phyloP scores from a whole-genome alignment of 192 early-diverging fungal species.

The Podila verticillata region DNA sequence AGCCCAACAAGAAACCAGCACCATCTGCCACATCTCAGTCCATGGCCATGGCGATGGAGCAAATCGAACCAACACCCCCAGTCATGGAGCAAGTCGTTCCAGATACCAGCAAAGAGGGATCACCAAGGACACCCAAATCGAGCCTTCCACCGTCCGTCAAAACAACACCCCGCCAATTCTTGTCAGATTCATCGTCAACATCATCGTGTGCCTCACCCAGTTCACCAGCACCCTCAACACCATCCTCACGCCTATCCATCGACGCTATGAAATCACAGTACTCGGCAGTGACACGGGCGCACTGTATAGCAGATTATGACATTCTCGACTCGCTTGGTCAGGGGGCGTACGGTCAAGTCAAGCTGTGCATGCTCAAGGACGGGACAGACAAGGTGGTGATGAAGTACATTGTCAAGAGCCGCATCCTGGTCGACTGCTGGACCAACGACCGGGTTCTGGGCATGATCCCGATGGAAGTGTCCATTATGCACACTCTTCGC shows the following conservation, averaged over 20 bases:
- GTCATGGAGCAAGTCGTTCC: conserved; percentile 21
- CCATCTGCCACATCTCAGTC: conserved; percentile 10
- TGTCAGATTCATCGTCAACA: conserved; percentile 21
- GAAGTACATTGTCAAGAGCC: conserved; percentile 78
- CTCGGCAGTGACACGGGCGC: conserved; percentile 55
- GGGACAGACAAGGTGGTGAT: conserved; percentile 66
- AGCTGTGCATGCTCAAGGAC: conserved; percentile 59
- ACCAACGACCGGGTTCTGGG: conserved; percentile 71
- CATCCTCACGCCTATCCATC: conserved; percentile 26
- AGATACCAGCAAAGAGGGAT: conserved; percentile 22
- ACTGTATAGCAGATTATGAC: conserved; percentile 66
- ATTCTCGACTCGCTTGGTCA: conserved; percentile 70
- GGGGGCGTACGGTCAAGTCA: conserved; percentile 80
- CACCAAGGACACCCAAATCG: conserved; percentile 25
- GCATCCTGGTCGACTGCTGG: conserved; percentile 74
- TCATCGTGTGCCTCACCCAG: conserved; percentile 24
- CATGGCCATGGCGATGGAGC: conserved; percentile 23
- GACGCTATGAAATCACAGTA: conserved; percentile 50
- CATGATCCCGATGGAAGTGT: conserved; percentile 80
- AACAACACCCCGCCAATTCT: conserved; percentile 28
- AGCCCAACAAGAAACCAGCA: conserved; percentile 28
- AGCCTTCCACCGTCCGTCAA: conserved; percentile 19
- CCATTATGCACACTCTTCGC: conserved; percentile 71
- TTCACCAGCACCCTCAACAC: conserved; percentile 26
- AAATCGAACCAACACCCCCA: conserved; percentile 9